These are phyloP conservation scores for Kwoniella sp. DNA, from an alignment of 768 basidiomycete species.

Conservation along the genomic window DNA sequence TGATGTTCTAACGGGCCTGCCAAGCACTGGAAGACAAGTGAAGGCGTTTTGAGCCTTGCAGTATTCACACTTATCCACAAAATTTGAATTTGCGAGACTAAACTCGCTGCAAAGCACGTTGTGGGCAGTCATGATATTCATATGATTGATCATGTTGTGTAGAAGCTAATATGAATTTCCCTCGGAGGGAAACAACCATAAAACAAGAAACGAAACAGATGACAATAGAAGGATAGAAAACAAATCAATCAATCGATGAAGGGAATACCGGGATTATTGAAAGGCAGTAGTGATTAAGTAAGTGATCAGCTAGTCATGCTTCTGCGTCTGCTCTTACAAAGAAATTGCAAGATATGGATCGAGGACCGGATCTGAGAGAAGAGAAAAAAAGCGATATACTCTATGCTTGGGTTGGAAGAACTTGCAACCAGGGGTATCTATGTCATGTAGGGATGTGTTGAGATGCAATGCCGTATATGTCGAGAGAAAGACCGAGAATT, in stretches of 20 bases:
- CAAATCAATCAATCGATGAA: not conserved
- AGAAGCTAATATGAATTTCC: not conserved
- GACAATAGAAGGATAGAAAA: not conserved
- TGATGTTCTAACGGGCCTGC: no score
- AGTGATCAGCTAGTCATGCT: not conserved
- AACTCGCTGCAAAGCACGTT: no score
- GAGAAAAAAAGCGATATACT: not conserved
- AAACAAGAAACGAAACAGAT: not conserved
- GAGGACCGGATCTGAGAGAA: not conserved
- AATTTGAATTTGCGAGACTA: no score
- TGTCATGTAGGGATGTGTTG: not conserved
- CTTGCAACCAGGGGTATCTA: not conserved
- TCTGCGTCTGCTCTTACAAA: not conserved
- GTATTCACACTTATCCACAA: no score
- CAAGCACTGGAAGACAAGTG: no score
- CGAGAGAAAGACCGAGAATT: not conserved
- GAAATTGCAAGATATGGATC: not conserved
- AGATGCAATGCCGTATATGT: constrained; percentile 3
- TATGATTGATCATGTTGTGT: not conserved
- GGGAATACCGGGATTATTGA: not conserved
- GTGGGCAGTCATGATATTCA: not conserved
- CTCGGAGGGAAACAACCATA: not conserved
- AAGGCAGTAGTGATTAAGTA: not conserved
- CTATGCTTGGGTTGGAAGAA: not conserved
- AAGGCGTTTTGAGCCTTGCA: no score